Conservation (phyloP, 2,329 filamentous ascomycete species). For the Aureobasidium namibiae region DNA sequence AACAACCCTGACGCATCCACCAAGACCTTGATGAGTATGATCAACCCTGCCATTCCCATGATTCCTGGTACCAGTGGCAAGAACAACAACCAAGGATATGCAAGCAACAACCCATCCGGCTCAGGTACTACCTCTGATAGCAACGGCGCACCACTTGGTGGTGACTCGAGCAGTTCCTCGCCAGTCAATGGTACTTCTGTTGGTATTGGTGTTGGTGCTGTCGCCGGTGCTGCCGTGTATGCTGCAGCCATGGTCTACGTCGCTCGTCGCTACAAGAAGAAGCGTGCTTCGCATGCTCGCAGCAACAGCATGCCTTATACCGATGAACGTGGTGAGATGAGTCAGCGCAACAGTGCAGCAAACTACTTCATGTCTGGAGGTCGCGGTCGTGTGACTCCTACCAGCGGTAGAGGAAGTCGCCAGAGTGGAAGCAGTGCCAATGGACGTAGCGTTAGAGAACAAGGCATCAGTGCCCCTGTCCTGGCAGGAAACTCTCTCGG, state of each 20-base stretch:
- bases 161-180: slow-evolving; percentile 44
- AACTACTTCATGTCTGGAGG: slow-evolving; percentile 60
- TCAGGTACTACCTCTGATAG: slow-evolving; percentile 26
- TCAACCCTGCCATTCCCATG: slow-evolving; percentile 76
- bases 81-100: slow-evolving; percentile 31
- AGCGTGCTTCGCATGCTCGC: slow-evolving; percentile 57
- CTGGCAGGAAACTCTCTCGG: slow-evolving; percentile 91
- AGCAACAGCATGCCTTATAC: slow-evolving; percentile 70
- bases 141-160: slow-evolving; percentile 42
- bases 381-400: slow-evolving; percentile 32
- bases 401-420: slow-evolving; percentile 34
- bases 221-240: slow-evolving; percentile 74
- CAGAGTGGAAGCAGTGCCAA: slow-evolving; percentile 31
- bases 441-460: slow-evolving; percentile 52
- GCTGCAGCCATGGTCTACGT: slow-evolving; percentile 92
- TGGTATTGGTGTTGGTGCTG: slow-evolving; percentile 67
- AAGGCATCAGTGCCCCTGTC: slow-evolving; percentile 79
- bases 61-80: slow-evolving; percentile 40
- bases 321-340: slow-evolving; percentile 43
- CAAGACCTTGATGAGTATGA: slow-evolving; percentile 64
- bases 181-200: slow-evolving; percentile 56
- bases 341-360: slow-evolving; percentile 30
- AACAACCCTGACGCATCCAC: slow-evolving; percentile 59
- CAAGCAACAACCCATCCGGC: slow-evolving; percentile 30
- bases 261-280: slow-evolving; percentile 78